Evolutionary conservation across 345 rosid genomes (phyloP).

Genomic region (Luvunga scandens): DNA sequence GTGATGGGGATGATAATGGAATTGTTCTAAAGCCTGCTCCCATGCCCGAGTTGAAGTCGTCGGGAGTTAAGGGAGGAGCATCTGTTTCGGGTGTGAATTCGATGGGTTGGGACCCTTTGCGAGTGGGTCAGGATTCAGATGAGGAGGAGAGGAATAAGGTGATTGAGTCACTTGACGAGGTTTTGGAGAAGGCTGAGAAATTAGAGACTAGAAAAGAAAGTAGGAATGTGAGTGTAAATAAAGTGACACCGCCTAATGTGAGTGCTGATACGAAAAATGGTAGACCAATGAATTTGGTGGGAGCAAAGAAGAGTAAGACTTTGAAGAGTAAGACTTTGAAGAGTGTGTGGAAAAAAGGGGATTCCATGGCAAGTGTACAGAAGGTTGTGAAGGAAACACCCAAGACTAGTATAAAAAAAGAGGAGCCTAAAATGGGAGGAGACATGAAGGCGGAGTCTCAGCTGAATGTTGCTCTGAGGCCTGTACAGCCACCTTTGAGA

Average conservation of each 20-base stretch:
- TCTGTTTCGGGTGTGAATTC: conserved; percentile 33
- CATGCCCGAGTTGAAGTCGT: conserved; percentile 63
- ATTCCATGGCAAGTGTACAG: conserved; percentile 53
- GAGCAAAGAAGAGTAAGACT: conserved; percentile 49
- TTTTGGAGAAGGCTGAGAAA: conserved; percentile 83
- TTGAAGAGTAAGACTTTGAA: conserved; percentile 82
- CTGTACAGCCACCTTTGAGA: conserved; percentile 56
- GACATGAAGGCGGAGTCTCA: conserved; percentile 36
- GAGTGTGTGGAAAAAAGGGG: conserved; percentile 98
- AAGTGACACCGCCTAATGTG: conserved; percentile 24
- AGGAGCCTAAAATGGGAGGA: conserved; percentile 25
- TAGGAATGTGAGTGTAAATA: conserved; percentile 33
- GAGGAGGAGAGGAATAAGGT: conserved; percentile 65
- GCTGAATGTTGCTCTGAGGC: conserved; percentile 32
- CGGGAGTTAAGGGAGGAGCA: conserved; percentile 31
- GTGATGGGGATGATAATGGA: conserved; percentile 44
- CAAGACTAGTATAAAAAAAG: conserved; percentile 30
- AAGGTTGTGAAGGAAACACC: conserved; percentile 64
- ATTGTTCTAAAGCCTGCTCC: conserved; percentile 77
- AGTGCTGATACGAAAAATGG: conserved; percentile 30
- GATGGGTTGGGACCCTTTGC: conserved; percentile 26
- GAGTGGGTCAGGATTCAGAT: conserved; percentile 18
- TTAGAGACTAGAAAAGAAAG: conserved; percentile 51
- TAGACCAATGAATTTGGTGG: conserved; percentile 27
- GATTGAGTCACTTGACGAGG: conserved; percentile 84